Evolutionary conservation across 495 filamentous ascomycete genomes (phyloP).

Genomic region (Penicillium desertorum): DNA sequence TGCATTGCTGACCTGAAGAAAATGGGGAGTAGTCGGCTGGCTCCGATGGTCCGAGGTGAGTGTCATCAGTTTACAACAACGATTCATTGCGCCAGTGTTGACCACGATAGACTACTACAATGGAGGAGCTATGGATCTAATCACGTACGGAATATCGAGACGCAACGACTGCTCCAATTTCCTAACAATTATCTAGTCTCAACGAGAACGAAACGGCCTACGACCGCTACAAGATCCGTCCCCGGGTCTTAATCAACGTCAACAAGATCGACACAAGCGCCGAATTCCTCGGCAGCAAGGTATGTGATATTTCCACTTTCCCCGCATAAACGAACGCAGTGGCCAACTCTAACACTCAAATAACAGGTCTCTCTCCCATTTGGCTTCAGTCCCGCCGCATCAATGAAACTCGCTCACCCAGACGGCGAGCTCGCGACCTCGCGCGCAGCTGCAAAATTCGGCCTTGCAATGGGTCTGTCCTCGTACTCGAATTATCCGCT

Average conservation of each 20-base stretch:
- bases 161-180: neutral
- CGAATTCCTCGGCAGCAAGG: slow-evolving; percentile 44
- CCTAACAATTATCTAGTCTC: slow-evolving; percentile 28
- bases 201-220: slow-evolving; percentile 54
- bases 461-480: slow-evolving; percentile 58
- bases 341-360: slow-evolving; percentile 12
- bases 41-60: slow-evolving; percentile 33
- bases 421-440: slow-evolving; percentile 85
- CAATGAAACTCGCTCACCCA: slow-evolving; percentile 80
- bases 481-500: slow-evolving; percentile 52
- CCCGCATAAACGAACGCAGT: neutral
- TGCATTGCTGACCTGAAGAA: slow-evolving; percentile 38
- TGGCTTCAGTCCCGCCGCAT: slow-evolving; percentile 83
- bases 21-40: slow-evolving; percentile 28
- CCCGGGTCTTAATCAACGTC: slow-evolving; percentile 56
- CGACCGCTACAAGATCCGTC: slow-evolving; percentile 53
- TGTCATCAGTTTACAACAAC: neutral
- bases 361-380: slow-evolving; percentile 67
- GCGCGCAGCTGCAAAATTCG: slow-evolving; percentile 72
- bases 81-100: neutral
- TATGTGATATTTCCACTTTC: neutral
- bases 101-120: slow-evolving; percentile 49
- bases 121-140: slow-evolving; percentile 45
- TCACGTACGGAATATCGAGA: slow-evolving; percentile 25
- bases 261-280: slow-evolving; percentile 49